A percentile compares a stretch with the other conserved stretches of the same genome.
phyloP scores from a whole-genome alignment of 345 rosid genomes.

The Citrus inodora region DNA sequence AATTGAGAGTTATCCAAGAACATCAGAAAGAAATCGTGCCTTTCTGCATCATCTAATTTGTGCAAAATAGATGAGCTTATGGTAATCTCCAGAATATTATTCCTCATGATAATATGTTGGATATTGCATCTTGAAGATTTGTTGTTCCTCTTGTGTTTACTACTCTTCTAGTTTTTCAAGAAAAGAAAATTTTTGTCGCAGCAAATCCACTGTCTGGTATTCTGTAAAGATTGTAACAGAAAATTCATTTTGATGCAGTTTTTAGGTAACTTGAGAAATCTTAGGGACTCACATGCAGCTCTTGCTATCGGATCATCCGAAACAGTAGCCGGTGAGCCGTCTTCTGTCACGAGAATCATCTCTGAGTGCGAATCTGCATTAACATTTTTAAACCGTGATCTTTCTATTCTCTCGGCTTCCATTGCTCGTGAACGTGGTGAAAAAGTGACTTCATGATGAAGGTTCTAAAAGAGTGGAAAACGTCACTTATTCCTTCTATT shows the following conservation, averaged over 20 bases:
- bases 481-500: not conserved
- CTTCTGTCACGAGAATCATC: conserved; percentile 84
- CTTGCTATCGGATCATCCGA: conserved; percentile 84
- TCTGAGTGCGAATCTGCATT: conserved; percentile 87
- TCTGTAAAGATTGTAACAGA: not conserved
- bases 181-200: not conserved
- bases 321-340: conserved; percentile 78
- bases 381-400: conserved; percentile 83
- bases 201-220: not conserved
- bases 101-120: not conserved
- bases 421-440: conserved; percentile 71
- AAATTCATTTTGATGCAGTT: conserved; percentile 46
- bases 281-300: conserved; percentile 93
- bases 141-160: not conserved
- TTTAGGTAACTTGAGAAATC: conserved; percentile 89
- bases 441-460: conserved; percentile 27
- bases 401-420: conserved; percentile 82
- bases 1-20: not conserved
- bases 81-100: not conserved
- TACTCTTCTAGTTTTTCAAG: not conserved
- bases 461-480: not conserved
- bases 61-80: not conserved
- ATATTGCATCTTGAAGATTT: not conserved
- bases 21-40: not conserved
- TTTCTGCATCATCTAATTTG: not conserved